A percentile compares a stretch with the other conserved stretches of the same genome.
These are phyloP conservation scores for Aureobasidium sp. DNA, from an alignment of 2,329 filamentous ascomycete genomes.

Conservation along the genomic window DNA sequence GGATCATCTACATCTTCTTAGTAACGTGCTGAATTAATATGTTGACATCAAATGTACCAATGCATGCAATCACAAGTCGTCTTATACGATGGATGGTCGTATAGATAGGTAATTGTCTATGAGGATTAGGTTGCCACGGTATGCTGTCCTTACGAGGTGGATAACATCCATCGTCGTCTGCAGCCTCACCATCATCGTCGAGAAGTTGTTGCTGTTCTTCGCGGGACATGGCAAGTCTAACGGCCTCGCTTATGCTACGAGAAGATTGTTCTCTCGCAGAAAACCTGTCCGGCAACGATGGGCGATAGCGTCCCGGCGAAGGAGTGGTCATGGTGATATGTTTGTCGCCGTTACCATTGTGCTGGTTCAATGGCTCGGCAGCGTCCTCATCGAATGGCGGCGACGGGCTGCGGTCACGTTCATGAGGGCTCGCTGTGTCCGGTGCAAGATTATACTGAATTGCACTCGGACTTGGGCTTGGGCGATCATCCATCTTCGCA, in stretches of 20 bases:
- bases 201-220: conserved; percentile 43
- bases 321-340: conserved; percentile 20
- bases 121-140: conserved; percentile 42
- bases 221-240: conserved; percentile 32
- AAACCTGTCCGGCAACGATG: conserved; percentile 20
- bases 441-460: not conserved
- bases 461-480: conserved; percentile 9
- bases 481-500: not conserved
- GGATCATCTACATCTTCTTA: conserved; percentile 42
- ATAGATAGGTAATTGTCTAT: conserved; percentile 61
- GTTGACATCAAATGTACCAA: conserved; percentile 23
- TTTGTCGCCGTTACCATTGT: not conserved
- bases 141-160: conserved; percentile 29
- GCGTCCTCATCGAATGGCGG: not conserved
- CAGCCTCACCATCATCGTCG: conserved; percentile 35
- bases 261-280: conserved; percentile 22
- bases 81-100: conserved; percentile 60
- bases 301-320: conserved; percentile 19
- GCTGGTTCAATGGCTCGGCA: not conserved
- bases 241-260: conserved; percentile 29
- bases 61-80: conserved; percentile 37
- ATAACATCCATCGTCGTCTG: conserved; percentile 38
- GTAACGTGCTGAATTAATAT: not conserved
- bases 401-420: not conserved
- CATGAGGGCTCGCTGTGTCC: not conserved